phyloP scores from a whole-genome alignment of 1,284 basidiomycete species.

The Phylloboletellus chloephorus region DNA sequence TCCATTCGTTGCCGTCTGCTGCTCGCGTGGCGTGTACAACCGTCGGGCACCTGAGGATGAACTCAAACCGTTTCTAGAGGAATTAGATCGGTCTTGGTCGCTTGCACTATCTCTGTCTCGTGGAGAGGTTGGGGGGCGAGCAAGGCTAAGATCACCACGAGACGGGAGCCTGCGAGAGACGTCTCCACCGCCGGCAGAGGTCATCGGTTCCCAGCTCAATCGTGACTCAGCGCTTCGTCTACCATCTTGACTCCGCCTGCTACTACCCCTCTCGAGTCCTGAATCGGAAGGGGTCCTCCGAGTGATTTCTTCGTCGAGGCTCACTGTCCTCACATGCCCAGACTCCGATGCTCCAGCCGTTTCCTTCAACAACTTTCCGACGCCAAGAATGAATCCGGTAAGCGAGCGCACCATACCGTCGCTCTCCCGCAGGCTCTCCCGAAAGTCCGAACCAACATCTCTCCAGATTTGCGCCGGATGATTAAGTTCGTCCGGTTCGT shows the following conservation, averaged over 20 bases:
- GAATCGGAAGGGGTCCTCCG: constrained; percentile 33
- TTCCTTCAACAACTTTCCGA: constrained; percentile 65
- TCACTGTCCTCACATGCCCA: constrained; percentile 42
- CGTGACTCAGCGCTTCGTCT: constrained; percentile 51
- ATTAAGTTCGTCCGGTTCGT: constrained; percentile 23
- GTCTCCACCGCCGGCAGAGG: constrained; percentile 19
- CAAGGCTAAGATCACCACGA: constrained; percentile 30
- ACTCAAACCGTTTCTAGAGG: constrained; percentile 23
- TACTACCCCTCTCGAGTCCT: constrained; percentile 32
- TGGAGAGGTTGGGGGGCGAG: constrained; percentile 28
- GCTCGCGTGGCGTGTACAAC: constrained; percentile 47
- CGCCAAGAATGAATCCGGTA: constrained; percentile 66
- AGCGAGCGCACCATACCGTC: constrained; percentile 71
- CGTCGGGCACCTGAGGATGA: constrained; percentile 38
- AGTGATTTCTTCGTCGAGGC: constrained; percentile 42
- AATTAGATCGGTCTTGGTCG: constrained; percentile 33
- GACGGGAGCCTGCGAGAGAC: constrained; percentile 28
- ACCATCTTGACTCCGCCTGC: constrained; percentile 47
- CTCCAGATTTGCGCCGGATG: constrained; percentile 59
- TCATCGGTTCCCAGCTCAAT: constrained; percentile 50
- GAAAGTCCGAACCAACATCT: constrained; percentile 59
- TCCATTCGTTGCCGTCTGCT: constrained; percentile 21
- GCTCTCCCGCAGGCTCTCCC: constrained; percentile 63
- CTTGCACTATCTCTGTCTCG: constrained; percentile 25
- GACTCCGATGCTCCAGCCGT: constrained; percentile 33